Evolutionary conservation across 441 rosid genomes (phyloP).

Genomic region (Gossypium davidsonii): DNA sequence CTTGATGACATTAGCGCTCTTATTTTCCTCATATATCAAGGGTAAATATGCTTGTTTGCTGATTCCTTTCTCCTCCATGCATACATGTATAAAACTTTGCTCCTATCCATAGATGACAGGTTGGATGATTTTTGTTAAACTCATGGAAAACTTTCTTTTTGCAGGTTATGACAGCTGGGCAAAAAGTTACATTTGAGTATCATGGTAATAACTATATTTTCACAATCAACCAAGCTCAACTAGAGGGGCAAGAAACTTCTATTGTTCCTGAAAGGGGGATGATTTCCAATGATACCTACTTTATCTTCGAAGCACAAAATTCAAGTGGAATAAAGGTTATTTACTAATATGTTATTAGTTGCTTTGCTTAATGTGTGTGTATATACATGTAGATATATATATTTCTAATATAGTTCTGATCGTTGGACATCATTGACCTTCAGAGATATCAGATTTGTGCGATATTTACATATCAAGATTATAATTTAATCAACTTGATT

Average conservation of each 20-base stretch:
- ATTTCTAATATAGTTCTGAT: neutral
- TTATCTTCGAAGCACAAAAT: conserved; percentile 83
- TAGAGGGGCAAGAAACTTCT: conserved; percentile 66
- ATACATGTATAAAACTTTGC: no score
- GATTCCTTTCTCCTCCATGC: neutral
- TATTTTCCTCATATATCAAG: neutral
- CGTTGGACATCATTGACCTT: neutral
- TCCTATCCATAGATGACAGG: neutral
- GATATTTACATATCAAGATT: neutral
- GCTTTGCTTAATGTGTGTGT: neutral
- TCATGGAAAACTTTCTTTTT: conserved; percentile 13
- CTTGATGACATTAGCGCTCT: neutral
- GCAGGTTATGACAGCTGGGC: conserved; percentile 92
- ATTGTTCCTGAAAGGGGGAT: conserved; percentile 76
- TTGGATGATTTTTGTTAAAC: neutral
- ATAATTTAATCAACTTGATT: conserved; percentile 7
- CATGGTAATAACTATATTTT: conserved; percentile 88
- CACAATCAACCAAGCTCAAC: conserved; percentile 69
- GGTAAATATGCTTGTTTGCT: neutral
- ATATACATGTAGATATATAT: no score
- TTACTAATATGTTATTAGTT: conserved; percentile 2
- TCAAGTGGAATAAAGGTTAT: conserved; percentile 89
- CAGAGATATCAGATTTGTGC: neutral
- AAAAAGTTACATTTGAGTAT: conserved; percentile 77
- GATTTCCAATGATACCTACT: conserved; percentile 64